These are phyloP conservation scores for Rhinocladiella similis DNA, from an alignment of 2,329 filamentous ascomycete genomes.

Conservation along the genomic window DNA sequence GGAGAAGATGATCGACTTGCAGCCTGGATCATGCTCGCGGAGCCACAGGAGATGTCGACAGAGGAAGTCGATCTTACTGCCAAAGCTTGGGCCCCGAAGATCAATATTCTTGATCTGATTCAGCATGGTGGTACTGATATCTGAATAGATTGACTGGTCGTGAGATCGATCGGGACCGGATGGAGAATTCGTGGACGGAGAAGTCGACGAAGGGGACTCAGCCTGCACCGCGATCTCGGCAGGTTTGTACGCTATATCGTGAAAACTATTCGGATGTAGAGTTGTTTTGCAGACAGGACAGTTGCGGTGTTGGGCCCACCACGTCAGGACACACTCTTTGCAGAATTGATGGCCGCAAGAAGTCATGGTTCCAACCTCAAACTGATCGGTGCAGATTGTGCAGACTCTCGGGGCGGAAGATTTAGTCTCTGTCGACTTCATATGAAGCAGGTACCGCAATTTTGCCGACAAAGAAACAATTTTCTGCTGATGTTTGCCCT, in stretches of 20 bases:
- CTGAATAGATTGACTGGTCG: constrained; percentile 67
- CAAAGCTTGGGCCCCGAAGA: constrained; percentile 66
- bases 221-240: constrained; percentile 69
- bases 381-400: constrained; percentile 78
- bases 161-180: constrained; percentile 31
- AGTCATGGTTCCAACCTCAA: constrained; percentile 78
- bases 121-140: constrained; percentile 70
- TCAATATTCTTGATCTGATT: constrained; percentile 81
- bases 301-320: constrained; percentile 72
- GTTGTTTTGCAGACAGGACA: constrained; percentile 82
- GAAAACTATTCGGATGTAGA: constrained; percentile 67
- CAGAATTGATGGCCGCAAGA: constrained; percentile 92
- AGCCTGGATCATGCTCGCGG: constrained; percentile 76
- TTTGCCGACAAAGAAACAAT: constrained; percentile 69
- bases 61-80: constrained; percentile 85
- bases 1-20: constrained; percentile 92
- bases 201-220: constrained; percentile 32
- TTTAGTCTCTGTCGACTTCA: constrained; percentile 61
- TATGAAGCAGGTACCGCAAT: constrained; percentile 69
- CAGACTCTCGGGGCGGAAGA: constrained; percentile 69
- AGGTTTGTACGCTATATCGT: constrained; percentile 82
- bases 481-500: constrained; percentile 56
- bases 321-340: constrained; percentile 78
- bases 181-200: constrained; percentile 1
- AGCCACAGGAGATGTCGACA: constrained; percentile 83